Conservation (phyloP, 164 flowering plant genomes). For the Chimonanthus salicifolius region DNA sequence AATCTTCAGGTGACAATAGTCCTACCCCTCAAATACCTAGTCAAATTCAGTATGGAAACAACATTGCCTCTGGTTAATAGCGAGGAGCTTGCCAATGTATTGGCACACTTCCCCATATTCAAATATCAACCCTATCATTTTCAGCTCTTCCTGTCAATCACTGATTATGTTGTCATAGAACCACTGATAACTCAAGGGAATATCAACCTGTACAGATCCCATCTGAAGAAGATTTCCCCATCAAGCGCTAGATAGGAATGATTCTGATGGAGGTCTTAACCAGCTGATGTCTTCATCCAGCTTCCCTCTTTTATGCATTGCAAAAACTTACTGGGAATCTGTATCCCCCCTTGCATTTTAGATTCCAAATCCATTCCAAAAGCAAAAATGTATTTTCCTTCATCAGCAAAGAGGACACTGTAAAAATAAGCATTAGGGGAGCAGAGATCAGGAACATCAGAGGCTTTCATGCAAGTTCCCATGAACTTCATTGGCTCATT, state of each 20-base stretch:
- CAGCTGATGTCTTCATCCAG: constrained; percentile 43
- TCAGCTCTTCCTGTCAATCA: constrained; percentile 42
- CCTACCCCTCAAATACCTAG: constrained; percentile 32
- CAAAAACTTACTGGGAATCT: constrained; percentile 32
- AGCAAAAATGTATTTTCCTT: constrained; percentile 45
- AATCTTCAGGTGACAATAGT: constrained; percentile 28
- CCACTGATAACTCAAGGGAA: constrained; percentile 47
- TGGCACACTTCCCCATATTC: constrained; percentile 44
- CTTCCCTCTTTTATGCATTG: constrained; percentile 44
- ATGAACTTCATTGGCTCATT: constrained; percentile 35
- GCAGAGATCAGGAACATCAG: constrained; percentile 46
- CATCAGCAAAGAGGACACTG: constrained; percentile 38
- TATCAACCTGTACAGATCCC: constrained; percentile 54
- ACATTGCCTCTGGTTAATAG: constrained; percentile 32
- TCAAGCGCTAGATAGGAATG: constrained; percentile 34
- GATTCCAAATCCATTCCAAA: constrained; percentile 42
- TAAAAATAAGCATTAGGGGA: constrained; percentile 49
- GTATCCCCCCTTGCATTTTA: constrained; percentile 9
- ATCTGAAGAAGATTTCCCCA: constrained; percentile 43
- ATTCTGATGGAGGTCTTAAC: constrained; percentile 48
- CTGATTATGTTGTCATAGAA: constrained; percentile 39
- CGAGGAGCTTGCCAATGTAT: constrained; percentile 40
- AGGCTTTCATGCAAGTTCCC: constrained; percentile 23
- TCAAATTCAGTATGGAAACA: constrained; percentile 42
- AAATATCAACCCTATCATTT: constrained; percentile 49